These are phyloP conservation scores for Lodderomyces pseudojiufengensis DNA, from an alignment of 1,139 yeast species.

Conservation along the genomic window DNA sequence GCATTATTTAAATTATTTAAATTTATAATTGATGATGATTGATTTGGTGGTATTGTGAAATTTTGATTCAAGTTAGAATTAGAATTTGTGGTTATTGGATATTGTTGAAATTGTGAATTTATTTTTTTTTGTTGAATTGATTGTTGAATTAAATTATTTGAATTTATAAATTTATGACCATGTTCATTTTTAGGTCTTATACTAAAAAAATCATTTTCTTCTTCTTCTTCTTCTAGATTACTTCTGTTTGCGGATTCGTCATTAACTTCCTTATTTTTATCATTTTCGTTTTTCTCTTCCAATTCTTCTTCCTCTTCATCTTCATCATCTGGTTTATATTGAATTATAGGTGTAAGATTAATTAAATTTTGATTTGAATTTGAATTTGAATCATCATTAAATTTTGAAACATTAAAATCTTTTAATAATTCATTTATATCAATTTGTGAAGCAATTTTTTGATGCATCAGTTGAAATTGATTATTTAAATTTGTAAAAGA, in stretches of 20 bases:
- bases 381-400: background rate
- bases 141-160: constrained; percentile 12
- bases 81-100: constrained; percentile 10
- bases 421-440: constrained; percentile 12
- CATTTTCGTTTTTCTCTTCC: background rate
- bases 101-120: constrained; percentile 13
- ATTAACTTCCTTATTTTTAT: constrained; percentile 6
- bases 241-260: no score
- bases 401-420: constrained; percentile 9
- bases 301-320: constrained; percentile 1
- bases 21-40: constrained; percentile 8
- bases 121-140: constrained; percentile 13
- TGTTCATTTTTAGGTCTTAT: constrained; percentile 18
- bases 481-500: constrained; percentile 5
- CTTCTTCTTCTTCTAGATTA: constrained; percentile 12
- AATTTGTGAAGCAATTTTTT: constrained; percentile 10
- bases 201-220: constrained; percentile 12
- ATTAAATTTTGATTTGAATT: constrained; percentile 1
- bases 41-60: background rate
- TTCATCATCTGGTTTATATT: constrained; percentile 14
- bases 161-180: constrained; percentile 14
- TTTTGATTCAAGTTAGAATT: constrained; percentile 10
- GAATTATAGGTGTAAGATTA: constrained; percentile 5
- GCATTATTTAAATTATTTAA: constrained; percentile 15
- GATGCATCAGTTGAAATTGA: constrained; percentile 8